These are phyloP conservation scores for Puya raimondii DNA, from an alignment of 176 grass and related monocot genomes.

Conservation along the genomic window DNA sequence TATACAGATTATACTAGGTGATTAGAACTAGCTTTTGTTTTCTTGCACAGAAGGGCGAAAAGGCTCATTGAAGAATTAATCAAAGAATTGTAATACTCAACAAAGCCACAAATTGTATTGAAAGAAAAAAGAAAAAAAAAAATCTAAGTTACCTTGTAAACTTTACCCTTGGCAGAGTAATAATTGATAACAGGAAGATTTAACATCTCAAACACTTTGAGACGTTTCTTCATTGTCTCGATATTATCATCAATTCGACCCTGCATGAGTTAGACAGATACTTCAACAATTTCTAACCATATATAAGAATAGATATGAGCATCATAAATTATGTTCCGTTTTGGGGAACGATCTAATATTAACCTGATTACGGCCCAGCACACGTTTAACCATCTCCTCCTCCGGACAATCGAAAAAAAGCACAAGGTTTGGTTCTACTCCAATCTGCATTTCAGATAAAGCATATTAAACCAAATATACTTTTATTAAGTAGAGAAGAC, in stretches of 20 bases:
- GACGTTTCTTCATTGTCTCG: slow-evolving; percentile 76
- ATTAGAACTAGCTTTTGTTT: not conserved
- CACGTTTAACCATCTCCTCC: slow-evolving; percentile 88
- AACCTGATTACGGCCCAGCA: slow-evolving; percentile 87
- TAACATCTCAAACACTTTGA: slow-evolving; percentile 79
- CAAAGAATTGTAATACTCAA: not conserved
- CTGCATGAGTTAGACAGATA: slow-evolving; percentile 26
- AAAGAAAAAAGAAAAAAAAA: slow-evolving; percentile 7
- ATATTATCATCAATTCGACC: slow-evolving; percentile 98
- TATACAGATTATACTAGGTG: not conserved
- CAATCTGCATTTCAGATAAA: slow-evolving; percentile 44
- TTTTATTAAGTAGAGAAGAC: not conserved
- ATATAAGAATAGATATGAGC: slow-evolving; percentile 1
- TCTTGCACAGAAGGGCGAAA: too few species aligned
- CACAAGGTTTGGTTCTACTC: slow-evolving; percentile 80
- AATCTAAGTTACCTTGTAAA: slow-evolving; percentile 57
- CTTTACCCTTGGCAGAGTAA: slow-evolving; percentile 78
- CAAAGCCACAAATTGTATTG: not conserved
- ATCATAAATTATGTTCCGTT: not conserved
- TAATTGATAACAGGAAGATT: slow-evolving; percentile 87
- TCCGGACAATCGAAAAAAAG: slow-evolving; percentile 82
- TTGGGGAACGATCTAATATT: slow-evolving; percentile 4
- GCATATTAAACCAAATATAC: not conserved
- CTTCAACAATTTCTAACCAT: not conserved
- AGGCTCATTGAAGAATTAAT: not conserved